phyloP scores from a whole-genome alignment of 179 eudicot species.

The Heliamphora pulchella region DNA sequence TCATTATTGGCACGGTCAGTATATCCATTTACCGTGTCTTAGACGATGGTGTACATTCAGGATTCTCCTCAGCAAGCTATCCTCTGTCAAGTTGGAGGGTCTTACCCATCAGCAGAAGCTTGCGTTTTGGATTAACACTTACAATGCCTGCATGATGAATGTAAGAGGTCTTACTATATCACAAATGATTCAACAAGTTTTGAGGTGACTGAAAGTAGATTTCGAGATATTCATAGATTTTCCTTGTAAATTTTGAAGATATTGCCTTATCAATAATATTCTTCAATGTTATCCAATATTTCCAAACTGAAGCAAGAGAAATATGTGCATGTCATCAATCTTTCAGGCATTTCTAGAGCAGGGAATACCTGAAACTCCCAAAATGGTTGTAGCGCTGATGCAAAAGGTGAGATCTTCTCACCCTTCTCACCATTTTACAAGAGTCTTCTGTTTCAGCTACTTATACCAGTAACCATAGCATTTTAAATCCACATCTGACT shows the following conservation, averaged over 20 bases:
- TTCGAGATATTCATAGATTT: background rate
- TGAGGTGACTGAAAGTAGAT: background rate
- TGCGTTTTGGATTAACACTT: constrained; percentile 89
- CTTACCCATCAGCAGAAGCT: constrained; percentile 86
- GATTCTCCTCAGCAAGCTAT: constrained; percentile 69
- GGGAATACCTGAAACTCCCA: constrained; percentile 69
- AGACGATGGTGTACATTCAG: constrained; percentile 21
- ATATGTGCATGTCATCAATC: background rate
- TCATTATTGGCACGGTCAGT: background rate
- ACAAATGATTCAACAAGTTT: background rate
- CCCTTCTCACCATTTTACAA: background rate
- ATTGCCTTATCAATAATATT: background rate
- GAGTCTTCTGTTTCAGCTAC: background rate
- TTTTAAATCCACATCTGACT: background rate
- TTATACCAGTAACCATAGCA: background rate
- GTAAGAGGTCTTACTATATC: constrained; percentile 35
- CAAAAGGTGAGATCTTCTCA: constrained; percentile 27
- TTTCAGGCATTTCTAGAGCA: constrained; percentile 77
- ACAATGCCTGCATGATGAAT: constrained; percentile 92
- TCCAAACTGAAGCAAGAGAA: constrained; percentile 29
- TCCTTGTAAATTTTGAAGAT: background rate
- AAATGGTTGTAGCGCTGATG: constrained; percentile 53
- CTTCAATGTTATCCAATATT: background rate
- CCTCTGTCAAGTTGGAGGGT: constrained; percentile 54
- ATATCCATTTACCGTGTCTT: background rate